Percentiles rank a stretch among this genome's conserved stretches.
Conservation (phyloP, 2,329 filamentous ascomycete species). For the Clarireedia paspali region DNA sequence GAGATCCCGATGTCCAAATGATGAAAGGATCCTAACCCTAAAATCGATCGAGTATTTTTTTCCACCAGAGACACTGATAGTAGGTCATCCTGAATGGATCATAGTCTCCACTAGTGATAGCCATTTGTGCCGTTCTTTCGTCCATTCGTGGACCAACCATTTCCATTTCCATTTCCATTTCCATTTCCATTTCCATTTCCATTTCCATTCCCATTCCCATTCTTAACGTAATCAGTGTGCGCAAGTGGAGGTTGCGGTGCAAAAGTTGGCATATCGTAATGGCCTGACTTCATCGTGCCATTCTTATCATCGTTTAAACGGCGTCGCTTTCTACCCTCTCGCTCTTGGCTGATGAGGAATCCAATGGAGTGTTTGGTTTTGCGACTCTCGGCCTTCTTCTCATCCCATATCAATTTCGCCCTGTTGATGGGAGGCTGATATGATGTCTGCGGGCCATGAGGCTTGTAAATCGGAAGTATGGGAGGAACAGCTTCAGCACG, state of each 20-base stretch:
- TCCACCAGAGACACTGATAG: not conserved
- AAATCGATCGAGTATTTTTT: too few relatives aligned
- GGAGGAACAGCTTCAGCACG: conserved; percentile 55
- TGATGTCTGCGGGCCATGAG: conserved; percentile 28
- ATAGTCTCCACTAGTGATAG: not conserved
- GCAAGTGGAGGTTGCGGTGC: not conserved
- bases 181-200: not conserved
- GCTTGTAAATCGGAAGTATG: conserved; percentile 53
- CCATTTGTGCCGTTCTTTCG: not conserved
- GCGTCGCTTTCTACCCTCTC: conserved; percentile 12
- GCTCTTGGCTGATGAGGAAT: not conserved
- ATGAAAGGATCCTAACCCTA: too few relatives aligned
- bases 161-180: not conserved
- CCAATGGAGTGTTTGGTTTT: conserved; percentile 5
- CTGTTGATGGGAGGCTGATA: conserved; percentile 32
- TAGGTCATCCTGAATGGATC: not conserved
- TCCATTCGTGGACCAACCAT: not conserved
- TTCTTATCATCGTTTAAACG: not conserved
- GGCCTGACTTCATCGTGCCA: not conserved
- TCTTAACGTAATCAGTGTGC: not conserved
- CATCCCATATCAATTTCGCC: conserved; percentile 18
- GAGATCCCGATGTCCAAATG: not conserved
- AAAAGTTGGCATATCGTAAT: not conserved
- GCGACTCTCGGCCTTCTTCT: not conserved
- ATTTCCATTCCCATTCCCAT: not conserved